These are phyloP conservation scores for Coemansia sp. DNA, from an alignment of 192 early-diverging fungal genomes.

Conservation along the genomic window DNA sequence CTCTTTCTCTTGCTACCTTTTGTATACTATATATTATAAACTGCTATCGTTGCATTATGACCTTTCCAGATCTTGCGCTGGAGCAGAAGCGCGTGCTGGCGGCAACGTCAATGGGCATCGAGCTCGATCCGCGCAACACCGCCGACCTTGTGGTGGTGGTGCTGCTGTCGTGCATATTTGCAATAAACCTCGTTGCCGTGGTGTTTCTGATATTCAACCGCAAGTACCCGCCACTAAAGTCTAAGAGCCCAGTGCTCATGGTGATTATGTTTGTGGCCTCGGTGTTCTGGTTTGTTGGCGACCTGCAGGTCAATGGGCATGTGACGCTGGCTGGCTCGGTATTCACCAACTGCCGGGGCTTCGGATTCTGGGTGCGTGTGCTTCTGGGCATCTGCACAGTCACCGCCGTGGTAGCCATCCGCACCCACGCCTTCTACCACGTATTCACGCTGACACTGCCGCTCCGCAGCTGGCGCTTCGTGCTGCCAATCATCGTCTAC, in stretches of 20 bases:
- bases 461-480: constrained; percentile 18
- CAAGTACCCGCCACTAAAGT: constrained; percentile 40
- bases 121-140: constrained; percentile 18
- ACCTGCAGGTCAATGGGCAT: constrained; percentile 32
- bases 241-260: constrained; percentile 40
- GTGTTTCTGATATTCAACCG: constrained; percentile 27
- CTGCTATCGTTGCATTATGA: background rate
- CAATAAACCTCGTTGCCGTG: constrained; percentile 22
- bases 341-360: constrained; percentile 26
- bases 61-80: constrained; percentile 17
- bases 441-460: constrained; percentile 23
- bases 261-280: constrained; percentile 11
- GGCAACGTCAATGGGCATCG: constrained; percentile 9
- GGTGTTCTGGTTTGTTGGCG: constrained; percentile 40
- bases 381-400: constrained; percentile 34
- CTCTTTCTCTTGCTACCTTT: too few relatives aligned
- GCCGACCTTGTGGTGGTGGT: constrained; percentile 17
- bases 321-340: constrained; percentile 10
- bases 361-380: constrained; percentile 37
- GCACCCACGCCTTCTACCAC: constrained; percentile 21
- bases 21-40: too few relatives aligned
- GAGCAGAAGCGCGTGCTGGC: constrained; percentile 22
- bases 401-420: constrained; percentile 19
- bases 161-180: constrained; percentile 14
- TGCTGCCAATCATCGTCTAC: constrained; percentile 18